Base-by-base conservation (phyloP, 495 filamentous ascomycete species). In the Lichina pygmaea region DNA sequence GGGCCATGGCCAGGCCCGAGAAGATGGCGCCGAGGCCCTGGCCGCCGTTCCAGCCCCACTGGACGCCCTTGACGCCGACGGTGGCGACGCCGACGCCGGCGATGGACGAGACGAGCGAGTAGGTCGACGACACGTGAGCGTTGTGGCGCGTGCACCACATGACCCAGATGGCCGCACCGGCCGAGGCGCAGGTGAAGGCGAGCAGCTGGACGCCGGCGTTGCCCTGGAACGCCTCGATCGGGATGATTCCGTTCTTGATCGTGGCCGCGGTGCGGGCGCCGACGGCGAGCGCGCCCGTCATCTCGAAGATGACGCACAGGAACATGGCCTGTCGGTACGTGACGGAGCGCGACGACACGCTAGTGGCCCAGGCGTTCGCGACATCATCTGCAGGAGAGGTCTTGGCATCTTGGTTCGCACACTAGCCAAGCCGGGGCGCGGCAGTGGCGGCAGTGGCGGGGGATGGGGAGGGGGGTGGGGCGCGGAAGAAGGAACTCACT, bases 261-360 rank as follows among this genome's bases (percentile, higher is more conserved):
- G 71, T 74, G 11, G 69, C 66, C 7, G 72, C 68, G 6, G 69
- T 72, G 44, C 70, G 63, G 6, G 70, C 65, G 34, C 71, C 74
- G n/a, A 80, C 66, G 36, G 66, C 66, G 33, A 81, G 58, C 13
- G 73, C 67, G 41, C 77, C 77, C 32, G 65, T 58, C 46, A 80
- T 71, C 57, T 83, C 79, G 60, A 78, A 73, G 45, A 78, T 57
- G 39, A 70, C 67, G 9, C 66, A 74, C 38, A 76, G 58, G n/a
- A 71, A 46, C 75, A 79, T 79, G 44, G 76, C 76, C 61, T 77
- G 73, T 40, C 65, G 45, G 50, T 74, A 66, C n/a, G 72, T 69
- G 50, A 81, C 55, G 41, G 76, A 79, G 24, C 74, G 62, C 6
- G 76, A 78, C 13, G 73, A 74, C 43, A 80, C 75, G 50, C 67